Percentiles rank a stretch among this genome's conserved stretches.
phyloP scores from a whole-genome alignment of 805 yeast genomes.

The Lipomyces spencermartinsiae region DNA sequence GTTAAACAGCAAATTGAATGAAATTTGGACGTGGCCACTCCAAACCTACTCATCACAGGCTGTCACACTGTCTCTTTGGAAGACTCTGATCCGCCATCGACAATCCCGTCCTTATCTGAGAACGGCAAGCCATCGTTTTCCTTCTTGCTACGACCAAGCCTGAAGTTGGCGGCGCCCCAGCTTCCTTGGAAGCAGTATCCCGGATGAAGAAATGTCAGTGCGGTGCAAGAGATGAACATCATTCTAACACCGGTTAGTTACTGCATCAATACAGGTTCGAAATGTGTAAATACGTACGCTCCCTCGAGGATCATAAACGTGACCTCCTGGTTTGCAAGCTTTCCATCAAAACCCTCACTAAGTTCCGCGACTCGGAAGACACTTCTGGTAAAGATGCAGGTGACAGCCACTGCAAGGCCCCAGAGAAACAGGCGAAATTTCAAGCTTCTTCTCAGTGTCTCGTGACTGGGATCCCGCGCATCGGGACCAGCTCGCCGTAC shows the following conservation, averaged over 20 bases:
- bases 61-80: background rate
- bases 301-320: constrained; percentile 12
- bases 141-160: background rate
- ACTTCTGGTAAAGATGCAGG: constrained; percentile 5
- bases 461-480: constrained; percentile 5
- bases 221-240: constrained; percentile 1
- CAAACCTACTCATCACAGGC: background rate
- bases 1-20: too few relatives aligned
- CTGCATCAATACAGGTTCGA: too few relatives aligned
- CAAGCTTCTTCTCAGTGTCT: background rate
- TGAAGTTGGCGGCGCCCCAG: constrained; percentile 4
- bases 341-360: background rate
- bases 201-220: constrained; percentile 5
- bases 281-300: background rate
- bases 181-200: constrained; percentile 4
- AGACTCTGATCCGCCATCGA: background rate
- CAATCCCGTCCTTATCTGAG: background rate
- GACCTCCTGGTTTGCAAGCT: constrained; percentile 1
- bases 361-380: constrained; percentile 8
- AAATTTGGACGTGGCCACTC: too few relatives aligned
- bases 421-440: constrained; percentile 6
- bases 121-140: background rate
- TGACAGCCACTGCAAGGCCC: background rate
- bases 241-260: background rate
- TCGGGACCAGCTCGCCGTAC: background rate